Evolutionary conservation across 2,329 filamentous ascomycete species (phyloP), one percentile per base, ranked within the genome.

Genomic region (Coniochaeta ligniaria): DNA sequence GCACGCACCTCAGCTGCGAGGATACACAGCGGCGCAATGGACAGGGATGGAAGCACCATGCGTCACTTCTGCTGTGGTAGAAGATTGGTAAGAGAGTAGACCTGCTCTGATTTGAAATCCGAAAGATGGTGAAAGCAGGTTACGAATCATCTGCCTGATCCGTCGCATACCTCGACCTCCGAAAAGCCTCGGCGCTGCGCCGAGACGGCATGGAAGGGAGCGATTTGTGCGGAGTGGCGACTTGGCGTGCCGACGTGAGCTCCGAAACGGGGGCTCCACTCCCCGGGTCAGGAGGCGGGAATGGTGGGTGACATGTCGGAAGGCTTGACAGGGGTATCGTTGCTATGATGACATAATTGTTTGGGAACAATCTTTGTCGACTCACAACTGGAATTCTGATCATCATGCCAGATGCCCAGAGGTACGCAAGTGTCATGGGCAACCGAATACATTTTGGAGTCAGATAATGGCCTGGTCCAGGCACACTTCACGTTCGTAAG

Each of bases 211-310:
- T n/a, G 47, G 47, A n/a, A 28, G 20, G 26, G 47, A 26, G 47
- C 47, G 47, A 52, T 28, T 52, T 52, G 47, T 52, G 47, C 47
- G 47, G 47, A 52, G 47, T 52, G 47, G 47, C 47, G 26, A 52
- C 7, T 2, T 17, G 6, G 16, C 9, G 24, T 31, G 14, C 47
- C 47, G 26, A 31, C 6, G 26, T 3, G 14, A 14, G 47, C 11
- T 31, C 47, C 47, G 47, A 52, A 12, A 31, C 47, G 47, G 47
- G 12, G 14, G 47, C 22, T n/a, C 47, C 47, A 52, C 47, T 28
- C 14, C 12, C 8, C 43, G 43, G 20, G 3, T 17, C 47, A 17
- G 22, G 16, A n/a, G 6, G 22, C 47, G 47, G 47, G 6, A 52
- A 28, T 20, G 43, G 22, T 9, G 8, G 47, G 24, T 31, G 24